Evolutionary conservation across 352 stramenopile species (phyloP), one percentile per base, ranked within the genome.

Genomic region (Pythium phragmiticola): DNA sequence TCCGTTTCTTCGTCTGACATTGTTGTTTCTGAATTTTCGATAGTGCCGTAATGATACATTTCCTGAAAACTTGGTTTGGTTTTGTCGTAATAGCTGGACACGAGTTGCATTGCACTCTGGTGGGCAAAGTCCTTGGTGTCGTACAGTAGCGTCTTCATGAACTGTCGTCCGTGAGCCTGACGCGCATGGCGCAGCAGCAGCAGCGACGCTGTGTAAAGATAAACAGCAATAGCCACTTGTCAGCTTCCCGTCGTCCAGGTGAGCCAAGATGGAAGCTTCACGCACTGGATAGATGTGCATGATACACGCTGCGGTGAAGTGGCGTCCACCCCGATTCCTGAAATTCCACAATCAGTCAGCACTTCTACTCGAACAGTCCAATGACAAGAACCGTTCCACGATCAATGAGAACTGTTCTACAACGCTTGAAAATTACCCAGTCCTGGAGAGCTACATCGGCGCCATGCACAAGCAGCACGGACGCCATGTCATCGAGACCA

Each of bases 291-390:
- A 94, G 68, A 57, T 80, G 80, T 33, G 81, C 74, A 26, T 90
- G 68, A 49, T 90, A 89, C 12, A 89, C 51, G 69, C 78, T 89
- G 39, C 83, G 83, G 60, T 94, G 85, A 57, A 94, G 60, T 19
- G 85, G 77, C 23, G 85, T 92, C 78, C 84, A 94, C 33, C 85
- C 82, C 52, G 85, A 94, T 70, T 94, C 85, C 83, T 94, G 65
- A 57, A 56, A 46, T 23, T 41, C 55, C 4, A 47, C 26, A 41
- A 50, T 49, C n/a, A 26, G 48, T 46, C 30, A 56, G 54, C 64
- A 49, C 49, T 30, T 30, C 26, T 30, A 64, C 63, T 34, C 69
- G 16, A 30, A 1, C 23, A 16, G 9, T 54, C 7, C 30, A 43
- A 8, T 16, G 30, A 26, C 67, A 9, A 50, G 19, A 30, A 54